Conservation (phyloP, 768 basidiomycete genomes). For the Russula compacta region DNA sequence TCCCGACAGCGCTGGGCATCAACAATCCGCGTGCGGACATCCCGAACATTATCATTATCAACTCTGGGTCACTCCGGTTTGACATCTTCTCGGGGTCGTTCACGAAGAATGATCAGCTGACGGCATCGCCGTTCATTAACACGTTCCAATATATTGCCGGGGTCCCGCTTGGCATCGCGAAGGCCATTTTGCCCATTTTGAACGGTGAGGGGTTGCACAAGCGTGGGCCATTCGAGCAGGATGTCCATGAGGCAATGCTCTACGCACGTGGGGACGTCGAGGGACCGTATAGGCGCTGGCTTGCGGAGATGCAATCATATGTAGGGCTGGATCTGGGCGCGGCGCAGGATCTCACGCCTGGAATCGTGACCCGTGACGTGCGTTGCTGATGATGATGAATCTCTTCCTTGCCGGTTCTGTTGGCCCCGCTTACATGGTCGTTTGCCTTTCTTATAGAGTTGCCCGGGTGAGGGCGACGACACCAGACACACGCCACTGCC, state of each 20-base stretch:
- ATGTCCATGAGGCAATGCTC: conserved; percentile 28
- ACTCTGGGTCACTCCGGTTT: conserved; percentile 55
- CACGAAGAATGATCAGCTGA: conserved; percentile 34
- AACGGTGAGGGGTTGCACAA: conserved; percentile 37
- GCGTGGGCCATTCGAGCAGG: conserved; percentile 24
- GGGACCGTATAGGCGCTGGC: conserved; percentile 43
- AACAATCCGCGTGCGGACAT: conserved; percentile 55
- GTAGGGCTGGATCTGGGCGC: conserved; percentile 33
- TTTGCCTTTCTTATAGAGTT: conserved; percentile 33
- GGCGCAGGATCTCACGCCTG: conserved; percentile 43
- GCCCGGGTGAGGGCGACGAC: conserved; percentile 55
- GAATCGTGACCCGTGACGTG: conserved; percentile 46
- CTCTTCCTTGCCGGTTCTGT: background rate
- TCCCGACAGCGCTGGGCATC: conserved; percentile 36
- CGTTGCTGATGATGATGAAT: no score
- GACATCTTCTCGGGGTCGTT: conserved; percentile 47
- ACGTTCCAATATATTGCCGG: conserved; percentile 47
- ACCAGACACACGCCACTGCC: conserved; percentile 37
- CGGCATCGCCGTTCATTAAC: conserved; percentile 61
- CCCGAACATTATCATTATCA: conserved; percentile 56
- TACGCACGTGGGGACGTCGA: conserved; percentile 46
- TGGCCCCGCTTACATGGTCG: background rate
- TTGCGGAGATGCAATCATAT: conserved; percentile 44
- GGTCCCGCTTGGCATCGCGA: conserved; percentile 35
- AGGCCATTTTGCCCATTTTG: conserved; percentile 42